Evolutionary conservation across 2,329 filamentous ascomycete species (phyloP).

Genomic region (Colletotrichum sp.): DNA sequence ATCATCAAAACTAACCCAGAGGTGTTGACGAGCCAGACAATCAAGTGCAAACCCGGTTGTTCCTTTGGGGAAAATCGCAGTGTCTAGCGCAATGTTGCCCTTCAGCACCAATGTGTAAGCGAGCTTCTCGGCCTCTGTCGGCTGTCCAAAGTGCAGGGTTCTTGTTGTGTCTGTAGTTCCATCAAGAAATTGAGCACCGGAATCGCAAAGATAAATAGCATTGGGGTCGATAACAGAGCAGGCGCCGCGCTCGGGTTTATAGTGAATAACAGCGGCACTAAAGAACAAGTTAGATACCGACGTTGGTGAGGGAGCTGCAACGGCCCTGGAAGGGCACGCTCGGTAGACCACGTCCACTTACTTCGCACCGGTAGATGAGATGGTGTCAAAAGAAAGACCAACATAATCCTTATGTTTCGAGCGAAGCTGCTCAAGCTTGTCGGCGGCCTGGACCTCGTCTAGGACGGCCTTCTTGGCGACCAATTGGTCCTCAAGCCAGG

Average conservation of each 20-base stretch:
- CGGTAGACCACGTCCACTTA: constrained; percentile 38
- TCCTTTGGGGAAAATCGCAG: constrained; percentile 89
- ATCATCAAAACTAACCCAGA: constrained; percentile 70
- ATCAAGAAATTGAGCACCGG: constrained; percentile 93
- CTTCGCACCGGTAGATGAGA: constrained; percentile 88
- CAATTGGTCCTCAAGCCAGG: constrained; percentile 93
- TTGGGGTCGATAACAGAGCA: constrained; percentile 86
- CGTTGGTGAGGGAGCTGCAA: not conserved
- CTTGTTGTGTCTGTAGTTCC: constrained; percentile 96
- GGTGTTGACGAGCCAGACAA: constrained; percentile 82
- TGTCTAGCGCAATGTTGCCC: constrained; percentile 88
- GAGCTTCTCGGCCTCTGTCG: constrained; percentile 82
- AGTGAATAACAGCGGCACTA: constrained; percentile 94
- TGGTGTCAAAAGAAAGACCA: constrained; percentile 92
- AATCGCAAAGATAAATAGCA: constrained; percentile 93
- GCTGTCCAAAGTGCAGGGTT: constrained; percentile 89
- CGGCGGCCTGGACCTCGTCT: constrained; percentile 90
- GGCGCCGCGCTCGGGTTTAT: constrained; percentile 82
- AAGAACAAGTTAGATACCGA: not conserved
- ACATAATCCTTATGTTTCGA: constrained; percentile 76
- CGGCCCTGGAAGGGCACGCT: not conserved
- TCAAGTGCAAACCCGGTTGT: constrained; percentile 94
- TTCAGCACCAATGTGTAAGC: constrained; percentile 95
- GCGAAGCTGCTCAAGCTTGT: constrained; percentile 83
- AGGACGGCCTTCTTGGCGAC: constrained; percentile 73